Base-by-base conservation (phyloP, 2,329 filamentous ascomycete species). In the Ceratocystis harringtonii region DNA sequence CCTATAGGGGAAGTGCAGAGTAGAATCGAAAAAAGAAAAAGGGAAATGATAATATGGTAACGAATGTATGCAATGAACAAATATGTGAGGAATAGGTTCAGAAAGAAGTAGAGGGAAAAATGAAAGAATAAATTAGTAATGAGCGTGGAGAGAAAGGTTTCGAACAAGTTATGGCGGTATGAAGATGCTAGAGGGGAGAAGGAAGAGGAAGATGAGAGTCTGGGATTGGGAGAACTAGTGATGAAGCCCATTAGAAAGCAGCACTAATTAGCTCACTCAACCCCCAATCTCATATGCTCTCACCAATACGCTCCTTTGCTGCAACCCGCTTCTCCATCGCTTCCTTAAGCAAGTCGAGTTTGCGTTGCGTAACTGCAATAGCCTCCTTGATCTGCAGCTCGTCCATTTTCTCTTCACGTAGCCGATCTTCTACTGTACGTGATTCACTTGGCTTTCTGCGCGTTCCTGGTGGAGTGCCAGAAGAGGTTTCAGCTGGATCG, bases 281-380 rank as follows among this genome's bases (percentile, higher is more conserved):
- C 0, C 48, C 19, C 22, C 19, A 6, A 15, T 25, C 7, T 58
- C 55, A 22, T 12, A 17, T 17, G 4, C 19, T n/a, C 7, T 32
- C n/a, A 22, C 30, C 30, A 8, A 48, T 57, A 30, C 15, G 63
- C 43, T 32, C 48, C 48, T 58, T 66, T 19, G 62, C 60, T 43
- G 61, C 55, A 70, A 78, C 81, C 72, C 80, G 84, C 72, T 79
- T 81, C 68, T 83, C 81, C 63, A 92, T 80, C 36, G 90, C 87
- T 52, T 82, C 81, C 74, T 92, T 92, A 68, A 99, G 76, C 52
- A 88, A 83, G 65, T 82, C 81, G 41, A 99, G 77, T 71, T 89
- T 87, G 77, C 96, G 88, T 73, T 96, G 90, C 2, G 92, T 96
- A 36, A 95, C 83, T 64, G 83, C 79, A 68, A 96, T 92, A 22